A percentile compares a stretch with the other conserved stretches of the same genome.
Conservation (phyloP, 495 filamentous ascomycete genomes). For the Penicillium maclennaniae region DNA sequence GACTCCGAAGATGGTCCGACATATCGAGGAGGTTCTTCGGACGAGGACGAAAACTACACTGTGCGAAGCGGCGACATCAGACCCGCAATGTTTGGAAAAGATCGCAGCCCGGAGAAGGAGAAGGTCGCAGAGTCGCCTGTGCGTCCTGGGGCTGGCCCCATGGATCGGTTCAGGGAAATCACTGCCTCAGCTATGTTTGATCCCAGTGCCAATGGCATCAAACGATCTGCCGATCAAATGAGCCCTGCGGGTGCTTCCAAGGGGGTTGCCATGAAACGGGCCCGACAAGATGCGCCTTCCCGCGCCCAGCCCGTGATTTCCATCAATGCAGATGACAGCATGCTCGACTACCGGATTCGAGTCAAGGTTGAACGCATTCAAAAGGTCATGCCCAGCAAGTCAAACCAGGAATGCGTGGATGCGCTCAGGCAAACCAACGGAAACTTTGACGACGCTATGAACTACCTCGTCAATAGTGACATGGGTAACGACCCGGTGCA, state of each 20-base stretch:
- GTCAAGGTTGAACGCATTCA: conserved; percentile 55
- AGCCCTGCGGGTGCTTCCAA: conserved; percentile 34
- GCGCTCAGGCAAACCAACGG: conserved; percentile 50
- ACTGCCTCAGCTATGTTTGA: conserved; percentile 46
- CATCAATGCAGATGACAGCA: conserved; percentile 45
- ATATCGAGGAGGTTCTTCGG: conserved; percentile 55
- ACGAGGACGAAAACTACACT: conserved; percentile 45
- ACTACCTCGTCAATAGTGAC: conserved; percentile 37
- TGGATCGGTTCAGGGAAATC: conserved; percentile 48
- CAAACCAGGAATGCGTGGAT: conserved; percentile 47
- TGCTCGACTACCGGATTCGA: conserved; percentile 49
- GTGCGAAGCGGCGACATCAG: conserved; percentile 60
- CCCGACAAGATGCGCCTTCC: conserved; percentile 51
- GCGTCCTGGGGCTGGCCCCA: conserved; percentile 14
- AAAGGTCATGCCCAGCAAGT: conserved; percentile 47
- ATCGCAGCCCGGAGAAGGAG: conserved; percentile 36
- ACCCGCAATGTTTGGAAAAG: conserved; percentile 58
- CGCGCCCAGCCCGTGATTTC: conserved; percentile 48
- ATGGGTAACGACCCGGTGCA: conserved; percentile 8
- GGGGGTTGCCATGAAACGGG: conserved; percentile 37
- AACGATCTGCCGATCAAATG: conserved; percentile 47
- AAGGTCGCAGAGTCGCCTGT: conserved; percentile 39
- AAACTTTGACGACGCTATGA: conserved; percentile 58
- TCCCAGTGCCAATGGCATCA: conserved; percentile 29
- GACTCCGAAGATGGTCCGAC: conserved; percentile 55